Evolutionary conservation across 2,329 filamentous ascomycete species (phyloP), one percentile per base, ranked within the genome.

Genomic region (Coniochaeta sp.): DNA sequence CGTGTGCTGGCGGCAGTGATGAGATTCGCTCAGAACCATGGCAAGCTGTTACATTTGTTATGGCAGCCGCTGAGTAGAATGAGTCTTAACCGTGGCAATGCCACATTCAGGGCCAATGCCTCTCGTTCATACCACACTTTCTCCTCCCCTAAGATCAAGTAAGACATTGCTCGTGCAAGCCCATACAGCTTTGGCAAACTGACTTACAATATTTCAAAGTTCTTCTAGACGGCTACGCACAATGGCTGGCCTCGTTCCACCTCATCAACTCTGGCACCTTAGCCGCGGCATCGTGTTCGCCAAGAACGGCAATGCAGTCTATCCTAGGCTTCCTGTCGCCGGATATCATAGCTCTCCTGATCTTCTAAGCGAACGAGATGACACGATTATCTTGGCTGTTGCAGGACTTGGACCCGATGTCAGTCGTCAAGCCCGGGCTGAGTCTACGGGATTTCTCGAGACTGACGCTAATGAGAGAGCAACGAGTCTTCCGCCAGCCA

Each of bases 211-310:
- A 56, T n/a, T 26, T 6, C n/a, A 14, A 24, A 44, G n/a, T n/a
- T 62, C 58, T 10, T 42, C 52, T 40, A 59, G 32, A n/a, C 55
- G 4, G n/a, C 19, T 10, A 22, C 10, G 19, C 40, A 68, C 26
- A 32, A 68, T 68, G 65, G 59, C 40, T 36, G 32, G 52, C 22
- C 30, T 55, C 50, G 58, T 58, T 22, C 28, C 61, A 12, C 28
- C 52, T 8, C 56, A 60, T 3, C 64, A 68, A 56, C 65, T 71
- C 30, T 79, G 76, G 76, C 69, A 70, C 58, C 69, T 71, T 4
- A 69, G 64, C n/a, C 67, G 71, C 59, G 74, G 75, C 40, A 72
- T 78, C 58, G 69, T 75, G 2, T 78, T 78, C 62, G 63, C 66
- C 36, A 59, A 65, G 32, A 63, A 61, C 36, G 65, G 58, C 34